Evolutionary conservation across 345 rosid species (phyloP).

Genomic region (Heritiera fomes): DNA sequence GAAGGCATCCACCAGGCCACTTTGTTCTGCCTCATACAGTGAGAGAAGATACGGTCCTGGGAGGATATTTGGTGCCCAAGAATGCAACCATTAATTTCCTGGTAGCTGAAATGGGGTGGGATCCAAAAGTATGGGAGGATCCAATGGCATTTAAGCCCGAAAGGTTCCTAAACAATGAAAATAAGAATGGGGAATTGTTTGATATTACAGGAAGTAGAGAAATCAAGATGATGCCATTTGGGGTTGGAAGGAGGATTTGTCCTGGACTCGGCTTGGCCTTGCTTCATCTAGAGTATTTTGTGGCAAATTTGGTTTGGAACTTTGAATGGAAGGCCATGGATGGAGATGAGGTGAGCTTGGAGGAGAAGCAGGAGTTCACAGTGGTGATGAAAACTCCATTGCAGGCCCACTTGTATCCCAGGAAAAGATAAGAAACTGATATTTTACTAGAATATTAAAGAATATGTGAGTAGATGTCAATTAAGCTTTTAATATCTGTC

Average conservation of each 20-base stretch:
- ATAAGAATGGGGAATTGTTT: slow-evolving; percentile 11
- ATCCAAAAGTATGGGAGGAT: slow-evolving; percentile 37
- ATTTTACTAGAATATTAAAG: not conserved
- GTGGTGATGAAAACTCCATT: slow-evolving; percentile 33
- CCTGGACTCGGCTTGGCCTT: slow-evolving; percentile 32
- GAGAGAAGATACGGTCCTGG: slow-evolving; percentile 29
- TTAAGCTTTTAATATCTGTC: too few relatives aligned
- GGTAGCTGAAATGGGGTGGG: slow-evolving; percentile 36
- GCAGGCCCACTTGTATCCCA: not conserved
- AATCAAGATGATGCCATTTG: slow-evolving; percentile 48
- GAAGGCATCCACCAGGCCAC: slow-evolving; percentile 37
- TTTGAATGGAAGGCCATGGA: slow-evolving; percentile 36
- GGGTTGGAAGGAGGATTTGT: slow-evolving; percentile 42
- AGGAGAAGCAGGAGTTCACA: slow-evolving; percentile 32
- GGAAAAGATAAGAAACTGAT: not conserved
- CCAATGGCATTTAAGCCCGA: slow-evolving; percentile 45
- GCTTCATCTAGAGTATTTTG: slow-evolving; percentile 40
- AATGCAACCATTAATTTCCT: slow-evolving; percentile 27
- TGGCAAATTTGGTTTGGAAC: slow-evolving; percentile 35
- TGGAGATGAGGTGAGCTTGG: slow-evolving; percentile 28
- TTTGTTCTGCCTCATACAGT: slow-evolving; percentile 31
- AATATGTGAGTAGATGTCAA: too few relatives aligned
- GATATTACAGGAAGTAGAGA: slow-evolving; percentile 38
- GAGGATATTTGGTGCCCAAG: slow-evolving; percentile 35
- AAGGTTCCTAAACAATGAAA: slow-evolving; percentile 23